Conservation (phyloP, 2,329 filamentous ascomycete species). For the Tolypocladium sp. region DNA sequence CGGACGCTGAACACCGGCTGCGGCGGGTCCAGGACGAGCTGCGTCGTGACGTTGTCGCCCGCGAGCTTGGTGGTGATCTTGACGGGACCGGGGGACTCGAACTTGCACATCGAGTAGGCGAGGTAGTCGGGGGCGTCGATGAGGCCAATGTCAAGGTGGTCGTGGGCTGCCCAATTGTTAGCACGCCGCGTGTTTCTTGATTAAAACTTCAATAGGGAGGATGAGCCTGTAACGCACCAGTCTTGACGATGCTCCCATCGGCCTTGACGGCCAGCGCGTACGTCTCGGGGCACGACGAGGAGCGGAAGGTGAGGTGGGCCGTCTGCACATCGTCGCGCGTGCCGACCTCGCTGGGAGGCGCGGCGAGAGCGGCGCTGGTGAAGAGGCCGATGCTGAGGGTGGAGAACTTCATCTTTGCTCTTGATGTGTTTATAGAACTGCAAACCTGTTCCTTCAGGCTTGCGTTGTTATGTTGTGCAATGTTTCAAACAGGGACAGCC, state of each 20-base stretch:
- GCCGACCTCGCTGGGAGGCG: neutral
- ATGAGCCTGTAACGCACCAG: too few relatives aligned
- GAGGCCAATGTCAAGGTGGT: constrained; percentile 25
- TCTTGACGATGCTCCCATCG: constrained; percentile 24
- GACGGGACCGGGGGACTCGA: constrained; percentile 21
- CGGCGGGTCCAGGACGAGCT: constrained; percentile 34
- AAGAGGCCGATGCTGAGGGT: constrained; percentile 4
- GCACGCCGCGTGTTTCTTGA: too few relatives aligned
- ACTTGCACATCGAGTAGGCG: constrained; percentile 31
- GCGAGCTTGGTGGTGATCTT: constrained; percentile 19
- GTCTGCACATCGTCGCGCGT: constrained; percentile 20
- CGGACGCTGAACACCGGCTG: constrained; percentile 31
- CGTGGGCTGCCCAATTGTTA: constrained; percentile 19
- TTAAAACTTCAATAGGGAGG: too few relatives aligned
- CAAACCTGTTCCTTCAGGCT: too few relatives aligned
- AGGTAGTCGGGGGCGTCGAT: constrained; percentile 35
- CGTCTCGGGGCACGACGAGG: constrained; percentile 21
- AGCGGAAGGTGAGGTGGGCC: constrained; percentile 34
- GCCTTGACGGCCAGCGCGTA: constrained; percentile 32
- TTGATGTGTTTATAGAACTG: too few relatives aligned
- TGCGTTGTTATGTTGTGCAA: too few relatives aligned
- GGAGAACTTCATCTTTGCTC: constrained; percentile 10
- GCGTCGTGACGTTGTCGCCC: constrained; percentile 20
- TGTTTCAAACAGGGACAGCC: too few relatives aligned
- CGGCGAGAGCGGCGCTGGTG: constrained; percentile 1